These are phyloP conservation scores for Epichloe festucae DNA, from an alignment of 2,329 filamentous ascomycete species.

Conservation along the genomic window DNA sequence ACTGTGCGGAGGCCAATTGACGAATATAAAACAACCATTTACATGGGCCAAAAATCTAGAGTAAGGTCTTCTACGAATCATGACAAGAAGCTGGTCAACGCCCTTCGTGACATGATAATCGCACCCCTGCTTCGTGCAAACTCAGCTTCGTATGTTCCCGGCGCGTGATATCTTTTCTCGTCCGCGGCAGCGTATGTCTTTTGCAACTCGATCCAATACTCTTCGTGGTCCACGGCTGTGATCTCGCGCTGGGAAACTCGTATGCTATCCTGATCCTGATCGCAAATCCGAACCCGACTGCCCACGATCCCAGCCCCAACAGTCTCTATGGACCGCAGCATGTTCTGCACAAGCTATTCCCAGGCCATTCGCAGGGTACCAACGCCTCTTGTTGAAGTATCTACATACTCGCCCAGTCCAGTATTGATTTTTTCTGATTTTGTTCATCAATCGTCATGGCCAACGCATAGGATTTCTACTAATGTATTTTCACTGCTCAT, in stretches of 20 bases:
- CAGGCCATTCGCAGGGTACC: too few relatives aligned
- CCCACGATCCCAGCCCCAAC: neutral
- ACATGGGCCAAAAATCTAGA: neutral
- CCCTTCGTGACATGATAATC: neutral
- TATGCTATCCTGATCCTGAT: conserved; percentile 24
- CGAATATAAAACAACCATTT: neutral
- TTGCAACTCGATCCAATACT: conserved; percentile 18
- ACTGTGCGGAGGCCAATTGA: neutral
- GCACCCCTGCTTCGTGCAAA: neutral
- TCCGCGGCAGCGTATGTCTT: conserved; percentile 22
- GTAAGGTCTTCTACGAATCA: neutral
- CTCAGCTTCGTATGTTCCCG: conserved; percentile 10
- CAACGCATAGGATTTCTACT: too few relatives aligned
- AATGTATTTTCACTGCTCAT: too few relatives aligned
- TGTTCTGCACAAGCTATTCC: too few relatives aligned
- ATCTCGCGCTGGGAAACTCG: conserved; percentile 22
- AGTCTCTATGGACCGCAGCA: conserved; percentile 20
- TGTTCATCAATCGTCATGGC: too few relatives aligned
- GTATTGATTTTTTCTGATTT: too few relatives aligned
- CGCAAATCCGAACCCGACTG: conserved; percentile 21
- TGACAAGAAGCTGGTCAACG: neutral
- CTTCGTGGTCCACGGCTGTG: conserved; percentile 21
- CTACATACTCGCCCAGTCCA: too few relatives aligned
- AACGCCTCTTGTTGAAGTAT: too few relatives aligned
- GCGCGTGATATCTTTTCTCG: conserved; percentile 15